A percentile compares a stretch with the other conserved stretches of the same genome.
Evolutionary conservation across 768 basidiomycete species (phyloP).

Genomic region (Boletus pseudopeckii): DNA sequence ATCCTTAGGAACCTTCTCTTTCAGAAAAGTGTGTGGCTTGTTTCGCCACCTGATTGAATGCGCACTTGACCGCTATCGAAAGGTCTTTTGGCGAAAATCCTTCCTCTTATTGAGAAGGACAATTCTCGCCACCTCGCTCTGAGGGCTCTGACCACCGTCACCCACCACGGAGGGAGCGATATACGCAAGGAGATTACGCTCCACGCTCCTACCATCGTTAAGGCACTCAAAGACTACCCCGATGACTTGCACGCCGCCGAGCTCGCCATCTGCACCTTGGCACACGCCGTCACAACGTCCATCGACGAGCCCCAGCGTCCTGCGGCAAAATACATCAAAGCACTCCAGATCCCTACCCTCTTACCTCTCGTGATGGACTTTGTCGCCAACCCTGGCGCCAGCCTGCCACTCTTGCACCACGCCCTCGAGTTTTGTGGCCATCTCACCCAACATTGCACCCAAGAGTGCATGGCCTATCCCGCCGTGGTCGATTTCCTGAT

Average conservation of each 20-base stretch:
- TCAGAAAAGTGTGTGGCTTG: conserved; percentile 42
- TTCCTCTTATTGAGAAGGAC: conserved; percentile 49
- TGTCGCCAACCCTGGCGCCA: conserved; percentile 42
- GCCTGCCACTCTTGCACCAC: conserved; percentile 47
- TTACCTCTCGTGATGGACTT: conserved; percentile 42
- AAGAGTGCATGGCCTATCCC: conserved; percentile 43
- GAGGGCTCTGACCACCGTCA: conserved; percentile 53
- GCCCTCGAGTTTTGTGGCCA: conserved; percentile 45
- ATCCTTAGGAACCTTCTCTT: conserved; percentile 59
- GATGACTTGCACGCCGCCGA: conserved; percentile 51
- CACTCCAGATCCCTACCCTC: conserved; percentile 43
- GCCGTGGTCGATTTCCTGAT: conserved; percentile 49
- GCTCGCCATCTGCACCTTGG: conserved; percentile 47
- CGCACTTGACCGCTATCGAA: background rate
- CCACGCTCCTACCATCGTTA: conserved; percentile 39
- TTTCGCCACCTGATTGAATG: background rate
- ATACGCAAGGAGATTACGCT: conserved; percentile 50
- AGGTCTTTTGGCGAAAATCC: conserved; percentile 58
- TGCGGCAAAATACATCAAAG: conserved; percentile 36
- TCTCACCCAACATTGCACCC: conserved; percentile 42
- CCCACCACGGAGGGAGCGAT: conserved; percentile 55
- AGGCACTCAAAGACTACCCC: conserved; percentile 46
- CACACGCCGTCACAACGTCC: conserved; percentile 46
- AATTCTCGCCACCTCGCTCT: conserved; percentile 51
- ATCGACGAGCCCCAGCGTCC: conserved; percentile 38